phyloP scores from a whole-genome alignment of 2,329 filamentous ascomycete genomes.

The Karstenula rhodostoma region DNA sequence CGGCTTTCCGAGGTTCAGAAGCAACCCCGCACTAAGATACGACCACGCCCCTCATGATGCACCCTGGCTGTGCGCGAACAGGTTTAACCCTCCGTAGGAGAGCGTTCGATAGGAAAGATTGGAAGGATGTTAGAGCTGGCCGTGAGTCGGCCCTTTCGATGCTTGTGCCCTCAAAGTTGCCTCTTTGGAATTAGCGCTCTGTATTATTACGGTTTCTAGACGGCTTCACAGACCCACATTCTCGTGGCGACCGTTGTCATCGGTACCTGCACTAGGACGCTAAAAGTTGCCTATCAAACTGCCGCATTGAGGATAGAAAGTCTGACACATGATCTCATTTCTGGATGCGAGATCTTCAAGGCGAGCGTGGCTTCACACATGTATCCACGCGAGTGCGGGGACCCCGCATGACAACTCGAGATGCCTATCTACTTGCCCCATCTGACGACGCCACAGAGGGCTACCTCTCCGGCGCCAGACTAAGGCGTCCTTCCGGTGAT shows the following conservation, averaged over 20 bases:
- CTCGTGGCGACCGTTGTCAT: background rate
- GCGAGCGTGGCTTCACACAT: background rate
- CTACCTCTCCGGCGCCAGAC: background rate
- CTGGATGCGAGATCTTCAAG: background rate
- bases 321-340: background rate
- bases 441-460: background rate
- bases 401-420: background rate
- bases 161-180: constrained; percentile 6
- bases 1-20: constrained; percentile 1
- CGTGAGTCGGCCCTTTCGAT: background rate
- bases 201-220: background rate
- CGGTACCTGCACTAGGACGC: background rate
- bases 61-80: background rate
- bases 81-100: background rate
- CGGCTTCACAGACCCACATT: background rate
- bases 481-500: background rate
- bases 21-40: constrained; percentile 4
- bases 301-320: background rate
- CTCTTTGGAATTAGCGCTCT: background rate
- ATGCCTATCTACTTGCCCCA: constrained; percentile 9
- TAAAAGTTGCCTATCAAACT: constrained; percentile 5
- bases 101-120: background rate
- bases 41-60: constrained; percentile 1
- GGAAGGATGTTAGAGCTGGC: background rate
- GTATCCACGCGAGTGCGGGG: background rate